Evolutionary conservation across 2,329 filamentous ascomycete genomes (phyloP).

Genomic region (Colletotrichum sp.): DNA sequence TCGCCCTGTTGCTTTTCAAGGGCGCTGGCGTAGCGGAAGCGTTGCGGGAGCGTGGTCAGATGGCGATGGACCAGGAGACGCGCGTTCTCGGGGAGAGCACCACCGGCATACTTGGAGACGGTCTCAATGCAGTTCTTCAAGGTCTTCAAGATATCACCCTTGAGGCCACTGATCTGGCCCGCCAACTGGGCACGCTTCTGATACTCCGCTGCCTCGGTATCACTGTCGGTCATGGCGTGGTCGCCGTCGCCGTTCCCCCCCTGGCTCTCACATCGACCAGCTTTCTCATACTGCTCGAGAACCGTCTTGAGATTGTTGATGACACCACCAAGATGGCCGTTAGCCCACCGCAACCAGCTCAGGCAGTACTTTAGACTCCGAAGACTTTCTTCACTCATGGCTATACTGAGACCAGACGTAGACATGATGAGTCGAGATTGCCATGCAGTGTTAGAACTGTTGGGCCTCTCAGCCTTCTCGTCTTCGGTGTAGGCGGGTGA

Average conservation of each 20-base stretch:
- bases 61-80: slow-evolving; percentile 82
- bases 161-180: slow-evolving; percentile 70
- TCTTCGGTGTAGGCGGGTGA: slow-evolving; percentile 78
- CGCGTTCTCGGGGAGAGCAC: slow-evolving; percentile 88
- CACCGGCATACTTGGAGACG: slow-evolving; percentile 90
- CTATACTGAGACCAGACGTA: slow-evolving; percentile 87
- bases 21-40: slow-evolving; percentile 77
- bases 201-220: slow-evolving; percentile 24
- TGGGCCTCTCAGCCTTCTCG: slow-evolving; percentile 31
- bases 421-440: slow-evolving; percentile 86
- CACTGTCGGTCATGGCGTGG: slow-evolving; percentile 26
- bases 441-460: slow-evolving; percentile 57
- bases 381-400: slow-evolving; percentile 88
- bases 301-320: slow-evolving; percentile 77
- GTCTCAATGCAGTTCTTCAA: slow-evolving; percentile 83
- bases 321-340: slow-evolving; percentile 77
- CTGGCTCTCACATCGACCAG: slow-evolving; percentile 22
- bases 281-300: slow-evolving; percentile 79
- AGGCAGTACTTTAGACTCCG: slow-evolving; percentile 86
- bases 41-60: slow-evolving; percentile 81
- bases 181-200: slow-evolving; percentile 54
- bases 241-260: slow-evolving; percentile 20
- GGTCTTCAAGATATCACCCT: slow-evolving; percentile 75
- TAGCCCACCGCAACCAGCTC: slow-evolving; percentile 79
- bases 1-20: slow-evolving; percentile 33